Base-by-base conservation (phyloP, 2,329 filamentous ascomycete species). In the Diaporthe sp. region DNA sequence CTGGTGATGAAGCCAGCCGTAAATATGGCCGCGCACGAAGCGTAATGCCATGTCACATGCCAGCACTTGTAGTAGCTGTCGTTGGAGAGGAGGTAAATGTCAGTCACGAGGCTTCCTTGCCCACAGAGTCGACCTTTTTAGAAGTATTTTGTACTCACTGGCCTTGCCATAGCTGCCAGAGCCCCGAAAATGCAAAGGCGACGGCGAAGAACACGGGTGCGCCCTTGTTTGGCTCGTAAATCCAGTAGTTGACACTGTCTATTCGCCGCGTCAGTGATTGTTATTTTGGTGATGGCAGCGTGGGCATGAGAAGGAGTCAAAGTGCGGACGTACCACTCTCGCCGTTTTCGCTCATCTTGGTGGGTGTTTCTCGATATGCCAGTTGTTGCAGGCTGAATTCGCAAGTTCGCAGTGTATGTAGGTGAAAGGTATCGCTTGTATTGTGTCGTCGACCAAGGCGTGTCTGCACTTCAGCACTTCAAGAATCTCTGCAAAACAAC, bases 1-100 rank as follows among this genome's bases (percentile, higher is more conserved):
- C 82, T 79, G n/a, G 87, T 78, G 17, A 86, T 82, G 79, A 90
- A 91, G 49, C 90, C 90, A 2, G 82, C 83, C 0, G 87, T 85
- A 80, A 90, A 89, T 57, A 90, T 75, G 0, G 85, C 72, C 4
- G 85, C 84, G 37, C 85, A 85, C 80, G 87, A 85, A 19, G 88
- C 86, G 15, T 89, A 85, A 9, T 90, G 82, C 1, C 86, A 79
- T 0, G 87, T 88, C 9, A 89, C 82, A 70, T 84, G 85, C 86
- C 87, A 91, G 80, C 85, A 87, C 73, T 87, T 86, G 82, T 89
- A 87, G 67, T 83, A 86, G 67, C 80, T 82, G 72, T 19, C 7
- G 17, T n/a, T 19, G 4, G 80, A 37, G 72, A 39, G 4, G 12
- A 37, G 2, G 3, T 31, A 8, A 19, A 73, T 15, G 42, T 68